Conservation (phyloP, 2,329 filamentous ascomycete genomes). For the Boeremia lycopersici region DNA sequence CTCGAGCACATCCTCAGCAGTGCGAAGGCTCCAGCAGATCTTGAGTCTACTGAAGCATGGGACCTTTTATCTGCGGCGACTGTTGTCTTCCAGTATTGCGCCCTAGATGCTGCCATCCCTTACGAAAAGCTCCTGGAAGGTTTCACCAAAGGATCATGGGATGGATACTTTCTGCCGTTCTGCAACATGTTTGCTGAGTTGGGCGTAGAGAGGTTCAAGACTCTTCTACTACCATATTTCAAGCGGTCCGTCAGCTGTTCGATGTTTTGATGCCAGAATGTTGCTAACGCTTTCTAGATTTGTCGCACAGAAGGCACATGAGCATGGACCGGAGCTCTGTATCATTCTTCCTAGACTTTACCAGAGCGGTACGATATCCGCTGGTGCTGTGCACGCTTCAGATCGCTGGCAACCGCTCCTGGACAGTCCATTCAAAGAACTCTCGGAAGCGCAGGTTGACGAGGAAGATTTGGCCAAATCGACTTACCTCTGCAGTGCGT, state of each 20-base stretch:
- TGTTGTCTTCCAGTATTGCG: slow-evolving; percentile 74
- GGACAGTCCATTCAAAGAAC: slow-evolving; percentile 68
- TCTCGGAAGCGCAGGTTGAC: slow-evolving; percentile 37
- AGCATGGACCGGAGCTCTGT: slow-evolving; percentile 39
- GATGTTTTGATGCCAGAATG: neutral
- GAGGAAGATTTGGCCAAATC: slow-evolving; percentile 17
- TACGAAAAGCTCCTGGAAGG: slow-evolving; percentile 68
- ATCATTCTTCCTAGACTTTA: slow-evolving; percentile 38
- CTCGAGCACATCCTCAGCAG: slow-evolving; percentile 40
- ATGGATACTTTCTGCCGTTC: slow-evolving; percentile 80
- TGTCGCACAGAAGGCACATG: slow-evolving; percentile 57
- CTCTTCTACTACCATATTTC: slow-evolving; percentile 79
- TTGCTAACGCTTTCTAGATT: slow-evolving; percentile 61
- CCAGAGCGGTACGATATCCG: slow-evolving; percentile 27
- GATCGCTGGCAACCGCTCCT: slow-evolving; percentile 54
- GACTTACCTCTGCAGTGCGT: slow-evolving; percentile 39
- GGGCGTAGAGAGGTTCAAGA: slow-evolving; percentile 74
- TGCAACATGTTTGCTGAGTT: slow-evolving; percentile 81
- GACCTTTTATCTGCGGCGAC: slow-evolving; percentile 58
- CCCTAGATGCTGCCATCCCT: slow-evolving; percentile 79
- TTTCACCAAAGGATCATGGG: slow-evolving; percentile 69
- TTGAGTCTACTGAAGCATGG: slow-evolving; percentile 26
- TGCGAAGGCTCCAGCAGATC: slow-evolving; percentile 45
- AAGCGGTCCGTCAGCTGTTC: slow-evolving; percentile 64
- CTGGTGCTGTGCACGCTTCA: slow-evolving; percentile 28